Base-by-base conservation (phyloP, 768 basidiomycete species). In the Boletus fagicola region DNA sequence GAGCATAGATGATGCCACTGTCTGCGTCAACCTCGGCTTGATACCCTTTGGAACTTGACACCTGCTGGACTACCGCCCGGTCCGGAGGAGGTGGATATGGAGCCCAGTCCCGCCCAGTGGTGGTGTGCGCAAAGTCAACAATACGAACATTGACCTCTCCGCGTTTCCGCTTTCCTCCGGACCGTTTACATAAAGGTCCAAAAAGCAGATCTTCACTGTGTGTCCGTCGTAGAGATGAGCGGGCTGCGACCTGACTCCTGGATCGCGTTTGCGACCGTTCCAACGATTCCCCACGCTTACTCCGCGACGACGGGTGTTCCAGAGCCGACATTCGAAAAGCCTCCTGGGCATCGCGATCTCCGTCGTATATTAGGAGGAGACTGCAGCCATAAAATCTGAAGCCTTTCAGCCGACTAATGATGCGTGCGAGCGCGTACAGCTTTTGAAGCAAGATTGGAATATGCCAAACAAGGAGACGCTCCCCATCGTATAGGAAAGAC, bases 381-480 rank as follows among this genome's bases (percentile, higher is more conserved):
- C 91, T 94, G 75, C 96, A 98, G 15, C 97, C 97, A 69, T 99
- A 99, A 74, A 99, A 98, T 49, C 97, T 86, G 75, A 92, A 99
- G n/a, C 97, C 94, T 65, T 88, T 90, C 58, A 99, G 77, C 9
- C 89, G 84, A 69, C 87, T 80, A 65, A 98, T 81, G 75, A 98
- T 97, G 48, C 87, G 84, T 26, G 96, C 95, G 48, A 99, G 84
- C n/a, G 87, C 86, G 69, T 95, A 95, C 18, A 99, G 77, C 75
- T 98, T 97, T 69, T 89, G 88, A 49, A 98, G 82, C 49, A 98
- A 80, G 58, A 83, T 73, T 2, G 97, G 97, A 62, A 99, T 97
- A 64, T 98, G 97, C 69, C 97, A 88, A 35, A 87, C 84, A 62
- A 98, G 80, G 30, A 98, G 76, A 13, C 80, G 80, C 63, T 90